phyloP scores from a whole-genome alignment of 768 basidiomycete genomes.

The Strobilomyces confusus region DNA sequence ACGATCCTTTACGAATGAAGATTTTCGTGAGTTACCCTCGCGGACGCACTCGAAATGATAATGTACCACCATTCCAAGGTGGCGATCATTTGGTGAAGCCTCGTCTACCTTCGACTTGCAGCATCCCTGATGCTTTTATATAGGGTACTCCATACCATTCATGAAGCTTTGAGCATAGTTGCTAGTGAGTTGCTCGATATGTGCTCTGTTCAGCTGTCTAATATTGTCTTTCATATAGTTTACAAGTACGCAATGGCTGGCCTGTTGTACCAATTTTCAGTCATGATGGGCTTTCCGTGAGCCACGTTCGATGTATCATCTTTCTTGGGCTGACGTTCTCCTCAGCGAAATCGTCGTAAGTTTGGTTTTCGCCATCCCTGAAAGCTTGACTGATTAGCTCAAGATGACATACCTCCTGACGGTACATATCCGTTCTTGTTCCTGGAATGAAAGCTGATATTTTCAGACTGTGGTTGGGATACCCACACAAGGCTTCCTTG shows the following conservation, averaged over 20 bases:
- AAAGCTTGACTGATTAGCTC: not conserved
- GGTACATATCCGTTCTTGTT: no score
- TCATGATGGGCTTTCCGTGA: constrained; percentile 11
- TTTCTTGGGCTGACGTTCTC: not conserved
- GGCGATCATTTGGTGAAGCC: not conserved
- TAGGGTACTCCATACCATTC: not conserved
- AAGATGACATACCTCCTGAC: no score
- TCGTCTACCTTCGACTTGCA: not conserved
- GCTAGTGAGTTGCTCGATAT: constrained; percentile 4
- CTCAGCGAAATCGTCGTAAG: constrained; percentile 8
- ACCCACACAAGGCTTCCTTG: no score
- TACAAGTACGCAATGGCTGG: not conserved
- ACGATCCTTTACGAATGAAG: constrained; percentile 1
- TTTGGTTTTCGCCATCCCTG: not conserved
- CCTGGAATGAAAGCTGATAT: no score
- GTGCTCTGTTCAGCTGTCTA: no score
- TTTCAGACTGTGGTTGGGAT: no score
- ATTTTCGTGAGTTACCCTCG: not conserved
- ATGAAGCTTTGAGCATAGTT: constrained; percentile 5
- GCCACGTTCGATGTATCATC: not conserved
- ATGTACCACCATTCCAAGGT: not conserved
- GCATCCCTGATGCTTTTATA: not conserved
- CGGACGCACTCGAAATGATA: not conserved
- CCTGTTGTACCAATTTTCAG: not conserved
- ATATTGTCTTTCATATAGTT: not conserved